Percentiles rank a stretch among this genome's conserved stretches.
phyloP scores from a whole-genome alignment of 2,329 filamentous ascomycete species.

The Onygena corvina region DNA sequence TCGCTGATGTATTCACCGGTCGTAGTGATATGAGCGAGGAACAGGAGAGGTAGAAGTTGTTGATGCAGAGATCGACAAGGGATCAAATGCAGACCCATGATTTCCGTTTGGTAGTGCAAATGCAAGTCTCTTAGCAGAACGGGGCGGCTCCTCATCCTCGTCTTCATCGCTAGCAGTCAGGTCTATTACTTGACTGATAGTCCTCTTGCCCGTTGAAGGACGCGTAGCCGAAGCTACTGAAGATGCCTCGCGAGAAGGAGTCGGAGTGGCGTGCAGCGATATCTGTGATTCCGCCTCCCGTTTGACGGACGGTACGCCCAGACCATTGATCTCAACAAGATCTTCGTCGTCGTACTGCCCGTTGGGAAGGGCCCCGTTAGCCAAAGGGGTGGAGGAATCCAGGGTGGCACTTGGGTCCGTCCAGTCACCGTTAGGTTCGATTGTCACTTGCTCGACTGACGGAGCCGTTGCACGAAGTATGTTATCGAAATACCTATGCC shows the following conservation, averaged over 20 bases:
- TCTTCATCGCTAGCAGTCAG: slow-evolving; percentile 44
- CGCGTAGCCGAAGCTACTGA: slow-evolving; percentile 27
- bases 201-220: slow-evolving; percentile 35
- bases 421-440: slow-evolving; percentile 82
- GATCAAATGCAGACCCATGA: not conserved
- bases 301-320: slow-evolving; percentile 28
- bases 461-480: slow-evolving; percentile 64
- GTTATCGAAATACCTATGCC: slow-evolving; percentile 64
- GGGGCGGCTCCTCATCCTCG: slow-evolving; percentile 37
- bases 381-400: slow-evolving; percentile 27
- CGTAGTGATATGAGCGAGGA: not conserved
- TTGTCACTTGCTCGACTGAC: slow-evolving; percentile 70
- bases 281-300: slow-evolving; percentile 24
- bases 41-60: not conserved
- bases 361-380: slow-evolving; percentile 27
- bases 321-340: slow-evolving; percentile 39
- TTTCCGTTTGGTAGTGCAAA: slow-evolving; percentile 16
- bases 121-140: slow-evolving; percentile 26
- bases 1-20: not conserved
- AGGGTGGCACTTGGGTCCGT: slow-evolving; percentile 36
- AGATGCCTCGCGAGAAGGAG: slow-evolving; percentile 30
- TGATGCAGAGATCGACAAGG: not conserved
- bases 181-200: slow-evolving; percentile 41
- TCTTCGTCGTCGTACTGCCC: slow-evolving; percentile 40
- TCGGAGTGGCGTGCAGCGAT: slow-evolving; percentile 19